phyloP scores from a whole-genome alignment of 129 eudicot species.

The Artemisia annua region DNA sequence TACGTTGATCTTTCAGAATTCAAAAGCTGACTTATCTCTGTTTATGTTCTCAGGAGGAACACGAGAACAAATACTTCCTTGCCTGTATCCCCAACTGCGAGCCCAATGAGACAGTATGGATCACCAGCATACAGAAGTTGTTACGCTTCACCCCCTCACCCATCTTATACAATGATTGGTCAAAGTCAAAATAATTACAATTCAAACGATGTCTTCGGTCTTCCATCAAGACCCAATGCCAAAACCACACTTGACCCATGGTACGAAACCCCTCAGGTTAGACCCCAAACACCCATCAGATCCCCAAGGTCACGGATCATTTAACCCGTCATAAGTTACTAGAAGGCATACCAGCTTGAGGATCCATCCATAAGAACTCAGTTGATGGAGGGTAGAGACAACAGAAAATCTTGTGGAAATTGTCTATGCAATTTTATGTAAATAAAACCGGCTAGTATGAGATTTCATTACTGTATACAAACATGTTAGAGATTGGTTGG shows the following conservation, averaged over 20 bases:
- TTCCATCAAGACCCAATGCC: conserved; percentile 47
- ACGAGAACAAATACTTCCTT: conserved; percentile 69
- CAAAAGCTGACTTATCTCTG: not conserved
- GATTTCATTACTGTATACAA: conserved; percentile 29
- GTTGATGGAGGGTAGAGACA: not conserved
- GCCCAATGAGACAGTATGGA: conserved; percentile 66
- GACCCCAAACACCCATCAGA: conserved; percentile 51
- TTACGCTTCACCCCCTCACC: conserved; percentile 77
- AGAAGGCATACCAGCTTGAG: conserved; percentile 4
- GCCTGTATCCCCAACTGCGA: conserved; percentile 90
- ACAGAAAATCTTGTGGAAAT: not conserved
- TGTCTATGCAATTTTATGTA: conserved; percentile 30
- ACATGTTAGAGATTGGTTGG: conserved; percentile 24
- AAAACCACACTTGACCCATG: conserved; percentile 61
- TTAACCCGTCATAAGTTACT: conserved; percentile 15
- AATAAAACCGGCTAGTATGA: conserved; percentile 31
- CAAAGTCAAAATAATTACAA: conserved; percentile 43
- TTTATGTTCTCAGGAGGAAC: conserved; percentile 47
- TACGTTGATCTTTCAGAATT: too few species aligned
- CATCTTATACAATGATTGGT: conserved; percentile 55
- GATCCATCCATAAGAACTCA: conserved; percentile 9
- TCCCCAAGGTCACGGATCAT: conserved; percentile 54
- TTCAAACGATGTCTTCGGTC: conserved; percentile 22
- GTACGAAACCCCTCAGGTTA: conserved; percentile 55
- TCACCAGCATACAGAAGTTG: conserved; percentile 51